Conservation (phyloP, 331 rosid species). For the Erythrophleum ivorense region DNA sequence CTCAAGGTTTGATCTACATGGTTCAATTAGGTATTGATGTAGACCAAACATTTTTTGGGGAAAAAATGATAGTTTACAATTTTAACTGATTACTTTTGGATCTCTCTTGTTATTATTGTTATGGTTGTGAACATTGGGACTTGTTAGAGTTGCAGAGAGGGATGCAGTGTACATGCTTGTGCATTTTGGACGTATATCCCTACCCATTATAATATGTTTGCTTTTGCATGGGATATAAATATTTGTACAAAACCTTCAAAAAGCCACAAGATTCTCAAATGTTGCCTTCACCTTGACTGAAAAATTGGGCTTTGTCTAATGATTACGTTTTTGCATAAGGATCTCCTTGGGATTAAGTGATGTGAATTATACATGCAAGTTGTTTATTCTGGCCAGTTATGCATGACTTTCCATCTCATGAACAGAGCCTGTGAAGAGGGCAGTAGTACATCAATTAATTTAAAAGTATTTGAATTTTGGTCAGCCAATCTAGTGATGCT, state of each 20-base stretch:
- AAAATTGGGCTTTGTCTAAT: not conserved
- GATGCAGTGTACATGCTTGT: not conserved
- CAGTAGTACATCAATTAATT: not conserved
- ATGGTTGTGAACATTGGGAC: not conserved
- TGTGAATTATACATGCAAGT: constrained; percentile 4
- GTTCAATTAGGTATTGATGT: not conserved
- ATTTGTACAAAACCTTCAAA: not conserved
- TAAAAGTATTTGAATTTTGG: constrained; percentile 8
- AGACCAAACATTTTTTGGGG: not conserved
- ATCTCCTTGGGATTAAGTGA: not conserved
- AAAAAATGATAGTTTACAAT: not conserved
- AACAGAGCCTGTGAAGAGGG: not conserved
- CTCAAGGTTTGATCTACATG: not conserved
- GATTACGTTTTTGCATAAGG: not conserved
- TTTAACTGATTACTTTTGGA: not conserved
- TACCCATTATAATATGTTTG: not conserved
- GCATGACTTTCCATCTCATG: not conserved
- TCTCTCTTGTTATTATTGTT: not conserved
- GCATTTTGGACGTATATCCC: not conserved
- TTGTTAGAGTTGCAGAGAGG: not conserved
- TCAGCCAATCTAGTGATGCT: constrained; percentile 11
- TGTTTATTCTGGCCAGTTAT: not conserved
- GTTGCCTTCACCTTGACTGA: not conserved
- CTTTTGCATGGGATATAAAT: not conserved
- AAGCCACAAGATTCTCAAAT: not conserved